A percentile compares a stretch with the other conserved stretches of the same genome.
phyloP scores from a whole-genome alignment of 139 green algal genomes.

The Auxenochlorella pyrenoidosa region DNA sequence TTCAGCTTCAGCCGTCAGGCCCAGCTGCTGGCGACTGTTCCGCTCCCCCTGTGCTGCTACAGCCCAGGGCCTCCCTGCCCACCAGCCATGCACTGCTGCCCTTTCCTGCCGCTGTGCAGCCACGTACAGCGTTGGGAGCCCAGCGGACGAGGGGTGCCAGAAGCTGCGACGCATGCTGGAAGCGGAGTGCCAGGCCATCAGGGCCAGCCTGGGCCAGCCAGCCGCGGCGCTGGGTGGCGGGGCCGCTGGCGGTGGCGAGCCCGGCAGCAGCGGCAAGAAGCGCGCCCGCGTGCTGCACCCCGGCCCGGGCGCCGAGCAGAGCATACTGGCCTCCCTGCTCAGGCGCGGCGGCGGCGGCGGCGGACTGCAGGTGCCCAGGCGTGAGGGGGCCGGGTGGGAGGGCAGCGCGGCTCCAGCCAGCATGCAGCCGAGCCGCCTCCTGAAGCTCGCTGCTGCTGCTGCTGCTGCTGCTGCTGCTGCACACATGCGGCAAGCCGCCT shows the following conservation, averaged over 20 bases:
- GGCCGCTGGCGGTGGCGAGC: not conserved
- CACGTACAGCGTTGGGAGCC: not conserved
- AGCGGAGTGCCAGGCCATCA: conserved; percentile 65
- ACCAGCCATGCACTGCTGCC: not conserved
- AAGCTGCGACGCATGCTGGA: conserved; percentile 64
- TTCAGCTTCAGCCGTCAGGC: no score
- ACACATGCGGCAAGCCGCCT: not conserved
- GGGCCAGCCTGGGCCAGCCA: not conserved
- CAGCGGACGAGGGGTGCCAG: conserved; percentile 26
- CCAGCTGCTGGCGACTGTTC: no score
- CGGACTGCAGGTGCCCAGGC: conserved; percentile 11
- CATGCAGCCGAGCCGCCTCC: no score
- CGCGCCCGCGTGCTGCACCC: conserved; percentile 6
- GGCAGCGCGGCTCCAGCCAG: not conserved
- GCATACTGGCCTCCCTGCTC: conserved; percentile 6
- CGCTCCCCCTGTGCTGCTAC: not conserved
- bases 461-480: not conserved
- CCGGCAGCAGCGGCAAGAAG: conserved; percentile 16
- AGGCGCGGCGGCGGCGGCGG: not conserved
- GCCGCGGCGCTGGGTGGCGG: not conserved
- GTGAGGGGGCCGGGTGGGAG: not conserved
- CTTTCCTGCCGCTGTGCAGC: not conserved
- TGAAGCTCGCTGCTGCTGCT: not conserved
- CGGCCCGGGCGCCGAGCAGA: not conserved
- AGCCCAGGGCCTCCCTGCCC: not conserved